phyloP scores from a whole-genome alignment of 2,329 filamentous ascomycete species.

The Colletotrichum caudatum region DNA sequence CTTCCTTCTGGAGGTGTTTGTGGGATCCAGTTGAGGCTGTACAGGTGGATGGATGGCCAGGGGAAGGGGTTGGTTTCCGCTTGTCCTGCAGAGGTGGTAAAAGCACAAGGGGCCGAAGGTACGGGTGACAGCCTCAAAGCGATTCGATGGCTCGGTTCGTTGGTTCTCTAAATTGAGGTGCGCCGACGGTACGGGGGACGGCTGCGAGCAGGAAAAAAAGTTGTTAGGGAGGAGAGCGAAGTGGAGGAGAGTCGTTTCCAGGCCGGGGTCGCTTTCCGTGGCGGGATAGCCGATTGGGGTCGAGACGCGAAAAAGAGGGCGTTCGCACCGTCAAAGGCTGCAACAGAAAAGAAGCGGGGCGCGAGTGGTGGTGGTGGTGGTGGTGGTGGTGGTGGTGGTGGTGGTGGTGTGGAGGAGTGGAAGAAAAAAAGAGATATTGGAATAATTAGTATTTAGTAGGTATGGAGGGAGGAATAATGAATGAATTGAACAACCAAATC shows the following conservation, averaged over 20 bases:
- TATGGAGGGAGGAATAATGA: not conserved
- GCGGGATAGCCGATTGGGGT: not conserved
- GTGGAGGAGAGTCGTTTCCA: constrained; percentile 36
- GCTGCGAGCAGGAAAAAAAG: constrained; percentile 25
- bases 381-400: too few relatives aligned
- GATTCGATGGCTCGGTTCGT: constrained; percentile 13
- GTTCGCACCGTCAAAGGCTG: constrained; percentile 4
- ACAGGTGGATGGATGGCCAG: constrained; percentile 14
- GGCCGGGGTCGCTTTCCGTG: constrained; percentile 20
- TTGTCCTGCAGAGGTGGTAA: not conserved
- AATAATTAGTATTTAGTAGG: too few relatives aligned
- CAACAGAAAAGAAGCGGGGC: constrained; percentile 16
- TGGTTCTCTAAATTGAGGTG: constrained; percentile 10
- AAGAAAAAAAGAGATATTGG: not conserved
- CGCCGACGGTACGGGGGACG: constrained; percentile 26
- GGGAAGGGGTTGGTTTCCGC: constrained; percentile 14
- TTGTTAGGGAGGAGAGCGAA: constrained; percentile 27
- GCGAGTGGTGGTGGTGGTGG: not conserved
- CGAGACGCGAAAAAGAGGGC: not conserved
- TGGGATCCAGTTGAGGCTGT: constrained; percentile 31
- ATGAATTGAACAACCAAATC: not conserved
- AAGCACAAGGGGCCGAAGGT: constrained; percentile 5
- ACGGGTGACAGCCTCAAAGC: constrained; percentile 10
- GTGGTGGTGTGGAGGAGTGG: too few relatives aligned
- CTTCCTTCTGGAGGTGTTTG: constrained; percentile 18